Evolutionary conservation across 495 filamentous ascomycete genomes (phyloP).

Genomic region (Lasiosphaeria hispida): DNA sequence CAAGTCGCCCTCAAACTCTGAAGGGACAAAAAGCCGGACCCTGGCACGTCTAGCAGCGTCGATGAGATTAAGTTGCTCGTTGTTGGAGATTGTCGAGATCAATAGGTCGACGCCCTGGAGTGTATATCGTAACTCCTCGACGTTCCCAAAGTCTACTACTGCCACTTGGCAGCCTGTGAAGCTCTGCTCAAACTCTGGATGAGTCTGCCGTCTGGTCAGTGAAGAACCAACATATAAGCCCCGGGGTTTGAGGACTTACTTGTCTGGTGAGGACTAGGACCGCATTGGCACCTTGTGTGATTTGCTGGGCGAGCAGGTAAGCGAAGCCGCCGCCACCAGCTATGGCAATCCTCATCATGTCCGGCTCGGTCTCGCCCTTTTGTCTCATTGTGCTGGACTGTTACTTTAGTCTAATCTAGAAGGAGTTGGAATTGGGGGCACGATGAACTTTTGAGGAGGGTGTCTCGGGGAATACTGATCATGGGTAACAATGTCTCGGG

Average conservation of each 20-base stretch:
- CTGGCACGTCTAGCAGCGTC: slow-evolving; percentile 62
- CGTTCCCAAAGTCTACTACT: slow-evolving; percentile 60
- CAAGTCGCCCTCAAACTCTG: slow-evolving; percentile 67
- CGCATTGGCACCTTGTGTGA: slow-evolving; percentile 60
- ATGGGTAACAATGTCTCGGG: too few species aligned
- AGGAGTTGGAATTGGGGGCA: not conserved
- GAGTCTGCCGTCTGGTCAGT: slow-evolving; percentile 21
- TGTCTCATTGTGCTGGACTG: slow-evolving; percentile 34
- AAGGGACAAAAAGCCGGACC: slow-evolving; percentile 70
- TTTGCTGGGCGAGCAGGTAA: slow-evolving; percentile 57
- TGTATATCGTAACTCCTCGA: slow-evolving; percentile 55
- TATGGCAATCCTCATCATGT: slow-evolving; percentile 70
- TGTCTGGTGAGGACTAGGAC: slow-evolving; percentile 65
- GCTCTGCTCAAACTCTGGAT: slow-evolving; percentile 39
- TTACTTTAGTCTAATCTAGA: slow-evolving; percentile 13
- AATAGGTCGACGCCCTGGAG: slow-evolving; percentile 69
- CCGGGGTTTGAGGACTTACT: slow-evolving; percentile 38
- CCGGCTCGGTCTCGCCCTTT: slow-evolving; percentile 26
- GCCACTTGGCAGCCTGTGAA: slow-evolving; percentile 56
- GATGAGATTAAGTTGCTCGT: slow-evolving; percentile 67
- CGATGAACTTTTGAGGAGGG: too few species aligned
- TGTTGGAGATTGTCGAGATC: slow-evolving; percentile 68
- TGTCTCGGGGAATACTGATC: not conserved
- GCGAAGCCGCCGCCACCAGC: slow-evolving; percentile 70
- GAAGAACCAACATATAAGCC: not conserved